Base-by-base conservation (phyloP, 2,329 filamentous ascomycete species). In the Cladosporium phlei region DNA sequence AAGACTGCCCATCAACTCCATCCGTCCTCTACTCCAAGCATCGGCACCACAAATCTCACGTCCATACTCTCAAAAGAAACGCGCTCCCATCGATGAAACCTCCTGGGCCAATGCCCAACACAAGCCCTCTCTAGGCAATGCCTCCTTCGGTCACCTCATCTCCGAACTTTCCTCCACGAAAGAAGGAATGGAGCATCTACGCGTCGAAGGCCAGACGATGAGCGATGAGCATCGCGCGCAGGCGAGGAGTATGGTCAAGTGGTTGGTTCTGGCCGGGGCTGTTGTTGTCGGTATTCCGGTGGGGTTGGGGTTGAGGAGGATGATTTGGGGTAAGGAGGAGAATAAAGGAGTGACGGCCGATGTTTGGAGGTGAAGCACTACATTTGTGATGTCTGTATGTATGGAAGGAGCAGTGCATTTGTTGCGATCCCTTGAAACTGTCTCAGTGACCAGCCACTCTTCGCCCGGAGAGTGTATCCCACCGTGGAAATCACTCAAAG, bases 141-240 rank as follows among this genome's bases (percentile, higher is more conserved):
- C 58, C 2, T 61, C 59, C 8, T 48, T 61, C 5, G 59, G 57
- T 6, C 58, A 60, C 37, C 35, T 61, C 5, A 49, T 61, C 25
- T 56, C 59, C 5, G 59, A 61, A 24, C 52, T 61, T 38, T 58
- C 55, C 28, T 55, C 56, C 11, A 59, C 58, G n/a, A 52, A 53
- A 35, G 54, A 57, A 19, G 58, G 57, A 3, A 61, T 60, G 58
- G 58, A 58, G 47, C 30, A 46, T n/a, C 29, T 55, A 7, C 50
- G 59, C 16, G 34, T 51, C 14, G 52, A 55, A 21, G 58, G 55
- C 6, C 49, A 55, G 24, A 57, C 57, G 2, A 60, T 61, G 53
- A 50, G 45, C 8, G 58, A 61, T 38, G 59, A 56, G 6, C 54
- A 61, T 29, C 52, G 56, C 2, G 54, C 57, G 0, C 39, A 48